Evolutionary conservation across 164 flowering plant genomes (phyloP), one percentile per base, ranked within the genome.

Genomic region (Magnolia sinica): DNA sequence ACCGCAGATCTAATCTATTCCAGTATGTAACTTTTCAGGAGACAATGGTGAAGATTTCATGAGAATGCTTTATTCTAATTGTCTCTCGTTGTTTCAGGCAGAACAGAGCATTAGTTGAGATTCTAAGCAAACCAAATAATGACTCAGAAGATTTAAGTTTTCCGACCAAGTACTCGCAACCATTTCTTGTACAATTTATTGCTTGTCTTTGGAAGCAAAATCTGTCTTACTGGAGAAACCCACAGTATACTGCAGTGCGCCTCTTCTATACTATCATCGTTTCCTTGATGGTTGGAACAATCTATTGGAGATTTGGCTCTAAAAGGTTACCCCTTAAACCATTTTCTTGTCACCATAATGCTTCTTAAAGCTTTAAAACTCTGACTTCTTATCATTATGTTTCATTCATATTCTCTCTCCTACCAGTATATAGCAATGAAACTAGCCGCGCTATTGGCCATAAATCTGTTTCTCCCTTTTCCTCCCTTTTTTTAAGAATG

Each of bases 141-240:
- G 86, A 84, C 50, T 75, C 92, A 18, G 91, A 92, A 81, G 95
- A 92, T 8, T 74, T 96, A 76, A 79, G 81, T 75, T 96, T 96
- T 76, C 92, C 93, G 27, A 88, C 96, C 77, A 91, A 89, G 84
- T 96, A 94, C 79, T 86, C 91, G 2, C 90, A 82, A 76, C 75
- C 96, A 45, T 88, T 79, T 74, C 69, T 76, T 74, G 85, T 85
- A n/a, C 99, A 96, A 80, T 94, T 96, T 81, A 55, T 85, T 14
- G 89, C 96, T 50, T 94, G 98, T 78, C 91, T 96, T 19, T 93
- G 98, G 98, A 96, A 94, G 88, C 98, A 96, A 80, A 87, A 96
- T 81, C 83, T 89, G 29, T 94, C 97, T 70, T 96, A 96, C 80
- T 96, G 99, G 99, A 84, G 99, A 79, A 94, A 92, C 80, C 98